phyloP scores from a whole-genome alignment of 2,329 filamentous ascomycete species.

The Paracoccidioides brasiliensis region DNA sequence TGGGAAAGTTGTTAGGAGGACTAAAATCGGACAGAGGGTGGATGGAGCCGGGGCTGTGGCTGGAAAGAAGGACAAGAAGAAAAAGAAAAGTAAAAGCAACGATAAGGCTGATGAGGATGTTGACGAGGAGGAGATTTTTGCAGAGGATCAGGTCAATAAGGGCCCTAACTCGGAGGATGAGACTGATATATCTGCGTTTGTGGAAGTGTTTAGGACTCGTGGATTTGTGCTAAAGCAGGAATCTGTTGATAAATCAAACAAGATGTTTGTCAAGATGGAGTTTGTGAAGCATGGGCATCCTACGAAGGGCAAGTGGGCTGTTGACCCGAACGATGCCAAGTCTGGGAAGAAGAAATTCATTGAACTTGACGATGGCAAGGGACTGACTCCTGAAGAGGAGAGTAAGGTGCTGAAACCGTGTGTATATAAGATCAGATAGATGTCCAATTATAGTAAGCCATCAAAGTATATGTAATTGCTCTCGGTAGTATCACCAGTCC shows the following conservation, averaged over 20 bases:
- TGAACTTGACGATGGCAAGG: constrained; percentile 43
- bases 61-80: constrained; percentile 31
- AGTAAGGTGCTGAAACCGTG: constrained; percentile 79
- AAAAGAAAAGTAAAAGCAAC: constrained; percentile 32
- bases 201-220: constrained; percentile 64
- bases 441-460: background rate
- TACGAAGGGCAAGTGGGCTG: constrained; percentile 56
- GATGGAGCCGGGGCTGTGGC: constrained; percentile 35
- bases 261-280: constrained; percentile 97
- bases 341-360: constrained; percentile 42
- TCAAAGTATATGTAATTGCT: background rate
- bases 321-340: constrained; percentile 16
- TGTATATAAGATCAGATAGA: constrained; percentile 78
- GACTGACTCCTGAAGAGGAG: constrained; percentile 46
- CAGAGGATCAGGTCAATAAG: constrained; percentile 47
- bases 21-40: constrained; percentile 28
- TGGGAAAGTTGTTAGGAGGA: constrained; percentile 42
- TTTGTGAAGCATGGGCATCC: constrained; percentile 77
- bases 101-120: constrained; percentile 39
- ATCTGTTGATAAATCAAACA: constrained; percentile 71
- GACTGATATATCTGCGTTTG: constrained; percentile 77
- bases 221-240: constrained; percentile 72
- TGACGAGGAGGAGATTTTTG: constrained; percentile 46
- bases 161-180: constrained; percentile 53
- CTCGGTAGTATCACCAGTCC: background rate